Evolutionary conservation across 805 yeast genomes (phyloP), one percentile per base, ranked within the genome.

Genomic region (Kazachstania taianensis): DNA sequence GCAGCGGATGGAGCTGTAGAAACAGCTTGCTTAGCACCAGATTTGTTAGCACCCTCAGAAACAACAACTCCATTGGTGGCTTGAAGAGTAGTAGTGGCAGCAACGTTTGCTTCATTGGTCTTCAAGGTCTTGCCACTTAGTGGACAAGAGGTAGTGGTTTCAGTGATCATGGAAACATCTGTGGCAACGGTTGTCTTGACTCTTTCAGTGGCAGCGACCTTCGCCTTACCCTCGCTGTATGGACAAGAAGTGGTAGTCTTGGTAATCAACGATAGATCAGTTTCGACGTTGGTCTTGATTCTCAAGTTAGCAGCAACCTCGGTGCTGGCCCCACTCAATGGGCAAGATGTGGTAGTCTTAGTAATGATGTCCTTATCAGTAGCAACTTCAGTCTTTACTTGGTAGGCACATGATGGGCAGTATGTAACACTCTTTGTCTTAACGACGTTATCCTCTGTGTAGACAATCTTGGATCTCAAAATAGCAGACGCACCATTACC

Each of bases 81-180:
- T 22, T 9, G 25, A 2, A 22, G 12, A 14, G 28, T 28, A 16
- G 36, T 20, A 19, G 26, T 33, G 29, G 29, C 29, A 26, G 29
- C 16, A 14, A 26, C 14, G 9, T n/a, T 31, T 14, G n/a, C 28
- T 3, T 26, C 29, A 26, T 9, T 15, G 30, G 39, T 13, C 3
- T n/a, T 14, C 9, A 10, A 12, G 17, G 29, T 26, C 29, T 26
- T 5, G 17, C 15, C 15, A 26, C 29, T 12, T 12, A 13, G 7
- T 26, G 29, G 29, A 13, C 29, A 26, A 10, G 25, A 8, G 12
- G 25, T 39, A 28, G 40, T 30, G n/a, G 34, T 28, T 17, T 39
- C 31, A 18, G 41, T 22, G 20, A 40, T 22, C 12, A 31, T 22
- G 15, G 44, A 27, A 24, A 43, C 15, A 6, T 23, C 18, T 5